Evolutionary conservation across 2,329 filamentous ascomycete genomes (phyloP).

Genomic region (Verticillium longisporum): DNA sequence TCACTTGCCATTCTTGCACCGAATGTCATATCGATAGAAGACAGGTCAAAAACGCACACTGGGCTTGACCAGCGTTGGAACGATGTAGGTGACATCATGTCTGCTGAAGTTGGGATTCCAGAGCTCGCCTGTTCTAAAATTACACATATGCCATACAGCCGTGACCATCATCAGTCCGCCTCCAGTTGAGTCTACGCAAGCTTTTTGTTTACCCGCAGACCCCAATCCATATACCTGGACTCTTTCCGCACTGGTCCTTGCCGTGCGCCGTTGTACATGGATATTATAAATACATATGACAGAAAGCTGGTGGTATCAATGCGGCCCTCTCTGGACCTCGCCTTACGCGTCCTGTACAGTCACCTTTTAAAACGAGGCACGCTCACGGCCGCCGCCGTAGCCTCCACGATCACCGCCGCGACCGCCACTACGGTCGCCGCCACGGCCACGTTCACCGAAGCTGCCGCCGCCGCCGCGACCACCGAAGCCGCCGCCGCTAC

Average conservation of each 20-base stretch:
- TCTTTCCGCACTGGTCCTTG: background rate
- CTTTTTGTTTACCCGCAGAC: background rate
- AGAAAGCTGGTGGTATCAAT: background rate
- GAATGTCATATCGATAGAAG: too few species aligned
- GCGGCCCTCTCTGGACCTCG: background rate
- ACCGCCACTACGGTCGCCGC: constrained; percentile 1
- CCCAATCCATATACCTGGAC: background rate
- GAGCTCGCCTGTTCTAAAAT: background rate
- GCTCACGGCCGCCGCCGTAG: background rate
- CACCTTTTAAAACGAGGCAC: constrained; percentile 1
- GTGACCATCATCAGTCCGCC: background rate
- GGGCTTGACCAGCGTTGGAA: too few species aligned
- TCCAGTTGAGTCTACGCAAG: background rate
- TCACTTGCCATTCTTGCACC: too few species aligned
- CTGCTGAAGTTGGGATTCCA: background rate
- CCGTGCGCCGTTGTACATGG: background rate
- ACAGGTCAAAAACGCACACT: too few species aligned
- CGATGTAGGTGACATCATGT: background rate
- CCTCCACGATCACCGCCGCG: constrained; percentile 4
- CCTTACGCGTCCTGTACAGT: background rate
- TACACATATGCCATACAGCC: background rate
- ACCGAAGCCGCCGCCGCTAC: constrained; percentile 2
- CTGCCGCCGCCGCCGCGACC: constrained; percentile 3
- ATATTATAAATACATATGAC: background rate
- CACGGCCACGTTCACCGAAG: constrained; percentile 2